Conservation (phyloP, 768 basidiomycete genomes). For the Termitomyces sp. region DNA sequence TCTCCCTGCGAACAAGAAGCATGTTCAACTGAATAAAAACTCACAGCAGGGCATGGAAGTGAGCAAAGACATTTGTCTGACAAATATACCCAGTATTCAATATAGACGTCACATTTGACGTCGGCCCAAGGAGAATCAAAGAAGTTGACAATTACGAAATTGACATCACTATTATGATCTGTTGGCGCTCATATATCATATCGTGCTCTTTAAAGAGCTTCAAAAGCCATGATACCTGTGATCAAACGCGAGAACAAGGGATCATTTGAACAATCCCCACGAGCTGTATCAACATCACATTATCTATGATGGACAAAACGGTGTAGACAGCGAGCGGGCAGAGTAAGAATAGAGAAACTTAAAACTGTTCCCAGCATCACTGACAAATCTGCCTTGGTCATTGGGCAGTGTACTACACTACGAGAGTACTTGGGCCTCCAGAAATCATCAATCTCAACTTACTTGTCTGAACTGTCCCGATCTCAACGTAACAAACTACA, state of each 20-base stretch:
- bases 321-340: conserved; percentile 1
- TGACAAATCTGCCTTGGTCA: neutral
- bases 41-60: neutral
- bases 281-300: neutral
- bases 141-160: neutral
- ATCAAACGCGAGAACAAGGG: conserved; percentile 1
- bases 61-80: neutral
- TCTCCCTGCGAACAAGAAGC: neutral
- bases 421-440: neutral
- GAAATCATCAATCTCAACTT: neutral
- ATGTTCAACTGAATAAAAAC: neutral
- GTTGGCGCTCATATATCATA: no score
- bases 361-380: conserved; percentile 10
- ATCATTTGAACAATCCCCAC: neutral
- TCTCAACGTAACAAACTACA: neutral
- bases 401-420: neutral
- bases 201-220: no score
- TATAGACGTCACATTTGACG: neutral
- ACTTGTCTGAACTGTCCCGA: neutral
- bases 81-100: neutral
- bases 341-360: neutral
- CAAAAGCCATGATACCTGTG: neutral
- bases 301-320: conserved; percentile 2
- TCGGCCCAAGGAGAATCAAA: neutral
- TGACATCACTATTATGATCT: neutral